phyloP scores from a whole-genome alignment of 2,329 filamentous ascomycete genomes.

The Talaromyces sp. region DNA sequence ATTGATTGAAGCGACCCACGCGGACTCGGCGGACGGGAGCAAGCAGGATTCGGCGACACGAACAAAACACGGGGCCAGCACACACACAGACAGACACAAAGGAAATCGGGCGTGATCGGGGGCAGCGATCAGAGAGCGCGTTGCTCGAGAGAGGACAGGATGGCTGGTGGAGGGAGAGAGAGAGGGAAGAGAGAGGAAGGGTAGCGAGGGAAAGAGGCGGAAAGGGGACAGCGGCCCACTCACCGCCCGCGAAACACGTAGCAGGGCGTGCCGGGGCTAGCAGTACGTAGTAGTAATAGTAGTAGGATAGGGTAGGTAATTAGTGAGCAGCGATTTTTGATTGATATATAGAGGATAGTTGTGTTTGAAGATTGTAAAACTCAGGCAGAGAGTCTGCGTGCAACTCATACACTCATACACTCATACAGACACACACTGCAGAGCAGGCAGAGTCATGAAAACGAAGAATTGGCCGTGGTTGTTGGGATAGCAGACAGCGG shows the following conservation, averaged over 20 bases:
- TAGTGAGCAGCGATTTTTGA: too few species aligned
- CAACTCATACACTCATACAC: neutral
- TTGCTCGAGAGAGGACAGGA: constrained; percentile 11
- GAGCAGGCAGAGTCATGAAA: neutral
- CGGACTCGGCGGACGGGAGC: constrained; percentile 2
- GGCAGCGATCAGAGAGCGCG: constrained; percentile 7
- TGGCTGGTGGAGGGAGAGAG: constrained; percentile 12
- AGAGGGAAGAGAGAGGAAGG: constrained; percentile 1
- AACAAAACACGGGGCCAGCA: constrained; percentile 1
- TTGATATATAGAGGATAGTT: too few species aligned
- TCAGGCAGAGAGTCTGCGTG: too few species aligned
- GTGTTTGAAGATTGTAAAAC: neutral
- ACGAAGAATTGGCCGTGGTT: neutral
- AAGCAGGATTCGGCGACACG: constrained; percentile 4
- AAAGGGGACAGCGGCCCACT: constrained; percentile 7
- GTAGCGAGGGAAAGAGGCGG: constrained; percentile 3
- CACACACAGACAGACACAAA: constrained; percentile 1
- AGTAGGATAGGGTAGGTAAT: too few species aligned
- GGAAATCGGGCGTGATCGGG: neutral
- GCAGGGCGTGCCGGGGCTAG: neutral
- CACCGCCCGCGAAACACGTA: constrained; percentile 6
- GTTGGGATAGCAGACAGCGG: neutral
- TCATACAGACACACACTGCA: neutral
- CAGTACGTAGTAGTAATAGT: neutral
- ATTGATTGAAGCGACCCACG: constrained; percentile 5